phyloP scores from a whole-genome alignment of 306 rosid genomes.

The Lotus japonicus region DNA sequence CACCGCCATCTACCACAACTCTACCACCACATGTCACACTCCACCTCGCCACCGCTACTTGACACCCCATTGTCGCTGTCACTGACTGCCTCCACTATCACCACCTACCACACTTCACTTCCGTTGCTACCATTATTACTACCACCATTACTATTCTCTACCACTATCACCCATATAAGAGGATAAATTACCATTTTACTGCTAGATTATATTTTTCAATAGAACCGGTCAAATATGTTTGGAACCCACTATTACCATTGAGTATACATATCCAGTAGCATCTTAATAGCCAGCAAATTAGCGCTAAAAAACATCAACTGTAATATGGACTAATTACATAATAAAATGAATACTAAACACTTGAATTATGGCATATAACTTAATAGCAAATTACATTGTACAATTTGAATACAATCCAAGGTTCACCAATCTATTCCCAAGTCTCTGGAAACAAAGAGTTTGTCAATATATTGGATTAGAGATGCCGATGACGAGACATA shows the following conservation, averaged over 20 bases:
- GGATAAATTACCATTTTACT: too few species aligned
- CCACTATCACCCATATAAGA: too few species aligned
- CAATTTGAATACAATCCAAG: conserved; percentile 20
- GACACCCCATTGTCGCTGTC: too few species aligned
- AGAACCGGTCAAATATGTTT: too few species aligned
- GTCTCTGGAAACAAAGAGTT: conserved; percentile 65
- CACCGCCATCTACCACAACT: too few species aligned
- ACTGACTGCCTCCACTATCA: too few species aligned
- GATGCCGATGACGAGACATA: conserved; percentile 56
- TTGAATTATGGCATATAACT: neutral
- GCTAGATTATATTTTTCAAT: too few species aligned
- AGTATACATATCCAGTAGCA: neutral
- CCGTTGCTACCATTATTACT: too few species aligned
- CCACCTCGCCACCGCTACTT: too few species aligned
- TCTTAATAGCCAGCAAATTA: neutral
- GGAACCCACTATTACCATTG: neutral
- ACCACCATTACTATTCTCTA: too few species aligned
- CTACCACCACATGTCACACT: too few species aligned
- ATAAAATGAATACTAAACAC: conserved; percentile 3
- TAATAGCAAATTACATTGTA: conserved; percentile 5
- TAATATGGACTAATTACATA: conserved; percentile 7
- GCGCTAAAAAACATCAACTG: neutral
- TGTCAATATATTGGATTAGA: conserved; percentile 60
- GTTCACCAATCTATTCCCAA: conserved; percentile 86
- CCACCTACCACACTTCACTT: too few species aligned